These are phyloP conservation scores for Trichopus zeylanicus DNA, from an alignment of 116 monocot genomes.

Conservation along the genomic window DNA sequence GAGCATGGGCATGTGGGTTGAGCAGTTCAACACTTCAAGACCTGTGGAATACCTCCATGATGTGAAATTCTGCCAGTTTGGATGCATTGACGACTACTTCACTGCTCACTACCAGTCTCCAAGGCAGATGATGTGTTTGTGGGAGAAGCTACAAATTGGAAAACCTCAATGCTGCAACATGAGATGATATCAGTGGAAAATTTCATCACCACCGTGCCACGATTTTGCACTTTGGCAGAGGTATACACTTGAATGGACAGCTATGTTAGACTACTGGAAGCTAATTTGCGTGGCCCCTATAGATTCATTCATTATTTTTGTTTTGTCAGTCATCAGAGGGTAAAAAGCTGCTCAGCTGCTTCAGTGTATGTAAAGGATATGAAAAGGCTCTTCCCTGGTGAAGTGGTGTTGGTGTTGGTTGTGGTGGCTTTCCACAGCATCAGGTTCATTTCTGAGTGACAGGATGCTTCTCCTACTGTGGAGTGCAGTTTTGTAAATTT, in stretches of 20 bases:
- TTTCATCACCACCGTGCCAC: not conserved
- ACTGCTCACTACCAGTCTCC: conserved; percentile 91
- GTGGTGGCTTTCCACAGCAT: too few species aligned
- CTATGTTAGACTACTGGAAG: not conserved
- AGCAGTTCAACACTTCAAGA: conserved; percentile 45
- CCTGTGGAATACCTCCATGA: conserved; percentile 64
- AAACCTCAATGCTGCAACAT: conserved; percentile 72
- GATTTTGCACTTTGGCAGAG: not conserved
- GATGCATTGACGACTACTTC: conserved; percentile 74
- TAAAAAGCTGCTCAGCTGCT: not conserved
- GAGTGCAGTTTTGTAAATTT: too few species aligned
- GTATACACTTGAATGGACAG: not conserved
- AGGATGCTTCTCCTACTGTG: too few species aligned
- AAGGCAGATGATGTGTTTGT: conserved; percentile 87
- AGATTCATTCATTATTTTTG: conserved; percentile 1
- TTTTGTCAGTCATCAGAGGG: not conserved
- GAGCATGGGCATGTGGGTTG: conserved; percentile 98
- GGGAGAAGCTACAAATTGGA: conserved; percentile 58
- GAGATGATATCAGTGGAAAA: too few species aligned
- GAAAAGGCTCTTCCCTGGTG: too few species aligned
- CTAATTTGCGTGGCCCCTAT: not conserved
- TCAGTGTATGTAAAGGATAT: too few species aligned
- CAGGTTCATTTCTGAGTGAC: too few species aligned
- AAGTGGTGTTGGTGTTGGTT: too few species aligned
- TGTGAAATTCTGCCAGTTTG: conserved; percentile 76